A percentile compares a stretch with the other conserved stretches of the same genome.
These are phyloP conservation scores for Elsinoe ampelina DNA, from an alignment of 2,329 filamentous ascomycete genomes.

Conservation along the genomic window DNA sequence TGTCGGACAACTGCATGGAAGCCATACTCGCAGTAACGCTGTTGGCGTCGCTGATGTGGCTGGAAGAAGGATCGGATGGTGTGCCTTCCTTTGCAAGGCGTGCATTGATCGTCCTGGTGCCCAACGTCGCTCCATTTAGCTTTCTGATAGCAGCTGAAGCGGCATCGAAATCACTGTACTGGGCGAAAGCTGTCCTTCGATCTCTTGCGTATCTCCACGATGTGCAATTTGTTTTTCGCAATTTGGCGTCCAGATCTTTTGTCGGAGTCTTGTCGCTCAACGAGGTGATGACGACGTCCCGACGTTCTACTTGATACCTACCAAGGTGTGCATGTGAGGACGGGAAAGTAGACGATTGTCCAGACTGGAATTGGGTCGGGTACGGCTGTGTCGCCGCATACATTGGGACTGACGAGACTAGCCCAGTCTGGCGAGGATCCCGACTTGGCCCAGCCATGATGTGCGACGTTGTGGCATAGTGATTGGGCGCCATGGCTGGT, in stretches of 20 bases:
- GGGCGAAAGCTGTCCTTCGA: background rate
- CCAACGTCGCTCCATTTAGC: constrained; percentile 1
- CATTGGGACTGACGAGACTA: background rate
- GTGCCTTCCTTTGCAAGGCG: background rate
- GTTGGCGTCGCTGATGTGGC: background rate
- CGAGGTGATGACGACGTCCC: background rate
- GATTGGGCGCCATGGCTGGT: background rate
- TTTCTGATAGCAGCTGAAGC: background rate
- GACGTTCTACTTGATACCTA: background rate
- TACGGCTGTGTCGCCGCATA: background rate
- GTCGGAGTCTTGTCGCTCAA: background rate
- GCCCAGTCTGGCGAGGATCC: background rate
- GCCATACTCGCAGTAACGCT: background rate
- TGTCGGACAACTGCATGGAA: background rate
- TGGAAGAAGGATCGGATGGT: background rate
- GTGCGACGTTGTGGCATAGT: background rate
- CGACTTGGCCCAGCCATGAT: background rate
- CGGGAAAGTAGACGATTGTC: background rate
- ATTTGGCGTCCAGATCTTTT: background rate
- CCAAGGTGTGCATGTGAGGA: background rate
- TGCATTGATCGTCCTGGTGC: background rate
- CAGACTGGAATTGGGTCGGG: background rate
- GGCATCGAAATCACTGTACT: background rate
- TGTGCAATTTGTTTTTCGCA: background rate
- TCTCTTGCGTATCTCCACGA: background rate